These are phyloP conservation scores for Fragilariopsis cylindrus DNA, from an alignment of 108 stramenopile species.

Conservation along the genomic window DNA sequence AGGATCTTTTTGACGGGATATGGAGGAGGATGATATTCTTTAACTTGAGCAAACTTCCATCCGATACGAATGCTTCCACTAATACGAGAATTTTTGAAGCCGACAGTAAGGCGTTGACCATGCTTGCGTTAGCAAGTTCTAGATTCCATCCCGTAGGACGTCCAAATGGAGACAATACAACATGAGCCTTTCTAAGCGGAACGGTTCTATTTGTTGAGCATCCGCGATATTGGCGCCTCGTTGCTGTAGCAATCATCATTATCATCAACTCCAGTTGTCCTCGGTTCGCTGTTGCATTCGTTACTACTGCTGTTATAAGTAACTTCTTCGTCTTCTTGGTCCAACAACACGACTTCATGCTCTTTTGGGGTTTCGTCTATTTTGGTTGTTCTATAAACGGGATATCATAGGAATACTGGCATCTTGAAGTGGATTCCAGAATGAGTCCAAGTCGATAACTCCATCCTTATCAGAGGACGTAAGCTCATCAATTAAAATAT, in stretches of 20 bases:
- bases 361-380: too few species aligned
- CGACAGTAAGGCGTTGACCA: slow-evolving; percentile 40
- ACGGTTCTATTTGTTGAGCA: slow-evolving; percentile 1
- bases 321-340: not conserved
- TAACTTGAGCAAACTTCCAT: slow-evolving; percentile 40
- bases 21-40: slow-evolving; percentile 20
- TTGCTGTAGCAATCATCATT: not conserved
- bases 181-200: slow-evolving; percentile 38
- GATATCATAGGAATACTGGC: not conserved
- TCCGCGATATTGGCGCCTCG: not conserved
- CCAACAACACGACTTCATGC: too few species aligned
- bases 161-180: slow-evolving; percentile 43
- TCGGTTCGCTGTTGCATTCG: not conserved
- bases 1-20: not conserved
- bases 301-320: not conserved
- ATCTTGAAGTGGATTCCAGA: slow-evolving; percentile 34
- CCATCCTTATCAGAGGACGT: slow-evolving; percentile 8
- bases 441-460: slow-evolving; percentile 48
- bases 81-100: slow-evolving; percentile 21
- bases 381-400: not conserved
- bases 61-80: slow-evolving; percentile 13
- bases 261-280: not conserved
- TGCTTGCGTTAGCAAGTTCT: slow-evolving; percentile 42
- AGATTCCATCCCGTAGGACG: slow-evolving; percentile 56
- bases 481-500: slow-evolving; percentile 22